Evolutionary conservation across 805 yeast species (phyloP).

Genomic region (Hanseniaspora taiwanica): DNA sequence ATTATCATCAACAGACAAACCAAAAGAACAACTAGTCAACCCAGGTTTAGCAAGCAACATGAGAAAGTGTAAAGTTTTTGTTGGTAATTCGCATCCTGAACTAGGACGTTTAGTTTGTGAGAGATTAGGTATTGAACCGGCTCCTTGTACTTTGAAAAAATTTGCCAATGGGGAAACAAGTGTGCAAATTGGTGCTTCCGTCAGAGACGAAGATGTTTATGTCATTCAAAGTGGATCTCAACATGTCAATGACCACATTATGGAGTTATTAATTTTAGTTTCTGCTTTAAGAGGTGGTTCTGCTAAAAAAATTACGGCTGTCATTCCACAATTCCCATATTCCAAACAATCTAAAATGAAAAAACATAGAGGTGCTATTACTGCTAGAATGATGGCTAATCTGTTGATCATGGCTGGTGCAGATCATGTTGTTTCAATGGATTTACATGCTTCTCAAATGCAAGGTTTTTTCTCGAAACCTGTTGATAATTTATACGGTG

Average conservation of each 20-base stretch:
- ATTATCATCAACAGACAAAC: conserved; percentile 3
- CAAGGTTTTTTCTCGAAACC: conserved; percentile 97
- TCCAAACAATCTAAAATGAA: conserved; percentile 97
- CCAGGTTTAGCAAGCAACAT: conserved; percentile 25
- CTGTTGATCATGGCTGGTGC: conserved; percentile 96
- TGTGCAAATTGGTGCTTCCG: conserved; percentile 87
- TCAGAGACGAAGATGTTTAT: conserved; percentile 93
- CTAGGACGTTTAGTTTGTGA: conserved; percentile 84
- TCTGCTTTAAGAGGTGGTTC: conserved; percentile 97
- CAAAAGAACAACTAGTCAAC: not conserved
- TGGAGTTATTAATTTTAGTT: conserved; percentile 87
- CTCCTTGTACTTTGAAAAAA: conserved; percentile 81
- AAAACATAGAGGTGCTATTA: conserved; percentile 96
- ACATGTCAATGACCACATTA: conserved; percentile 80
- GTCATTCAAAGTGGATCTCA: conserved; percentile 86
- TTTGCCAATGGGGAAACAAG: conserved; percentile 97
- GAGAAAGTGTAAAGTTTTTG: conserved; percentile 96
- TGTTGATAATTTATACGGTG: conserved; percentile 91
- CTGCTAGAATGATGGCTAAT: conserved; percentile 96
- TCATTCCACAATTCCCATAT: conserved; percentile 94
- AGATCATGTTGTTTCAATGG: conserved; percentile 97
- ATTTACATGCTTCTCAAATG: conserved; percentile 92
- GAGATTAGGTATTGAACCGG: conserved; percentile 82
- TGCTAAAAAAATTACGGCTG: conserved; percentile 93
- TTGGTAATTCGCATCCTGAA: conserved; percentile 94